A percentile compares a stretch with the other conserved stretches of the same genome.
phyloP scores from a whole-genome alignment of 768 basidiomycete genomes.

The Termitomyces sp. region DNA sequence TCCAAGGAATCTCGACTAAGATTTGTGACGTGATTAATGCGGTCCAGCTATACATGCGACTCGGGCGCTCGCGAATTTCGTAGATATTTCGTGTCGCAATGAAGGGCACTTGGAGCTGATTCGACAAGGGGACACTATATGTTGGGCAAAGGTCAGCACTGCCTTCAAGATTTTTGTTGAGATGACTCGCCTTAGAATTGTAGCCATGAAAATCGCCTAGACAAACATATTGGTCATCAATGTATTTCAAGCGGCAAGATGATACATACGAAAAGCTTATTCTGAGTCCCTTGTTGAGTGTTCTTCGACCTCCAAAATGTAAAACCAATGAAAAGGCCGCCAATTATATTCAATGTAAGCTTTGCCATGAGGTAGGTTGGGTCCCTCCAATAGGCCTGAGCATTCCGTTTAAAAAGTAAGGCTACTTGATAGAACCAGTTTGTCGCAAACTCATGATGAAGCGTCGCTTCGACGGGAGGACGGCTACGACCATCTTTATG shows the following conservation, averaged over 20 bases:
- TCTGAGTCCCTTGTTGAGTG: constrained; percentile 56
- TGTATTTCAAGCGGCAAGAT: constrained; percentile 7
- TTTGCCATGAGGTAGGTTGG: constrained; percentile 63
- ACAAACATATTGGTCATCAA: not conserved
- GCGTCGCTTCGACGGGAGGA: constrained; percentile 30
- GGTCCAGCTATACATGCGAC: constrained; percentile 64
- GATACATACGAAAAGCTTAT: constrained; percentile 57
- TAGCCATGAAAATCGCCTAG: constrained; percentile 54
- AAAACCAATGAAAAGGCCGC: constrained; percentile 58
- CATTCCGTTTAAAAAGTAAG: constrained; percentile 42
- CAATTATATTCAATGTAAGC: constrained; percentile 47
- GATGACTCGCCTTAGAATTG: constrained; percentile 33
- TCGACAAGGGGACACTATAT: constrained; percentile 46
- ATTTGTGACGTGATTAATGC: constrained; percentile 54
- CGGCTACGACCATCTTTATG: constrained; percentile 43
- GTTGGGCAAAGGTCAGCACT: constrained; percentile 1
- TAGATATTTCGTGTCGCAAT: constrained; percentile 57
- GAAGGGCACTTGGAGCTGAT: constrained; percentile 63
- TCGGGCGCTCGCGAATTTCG: constrained; percentile 65
- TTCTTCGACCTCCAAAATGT: constrained; percentile 58
- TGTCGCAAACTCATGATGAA: constrained; percentile 47
- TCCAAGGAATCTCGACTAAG: constrained; percentile 59
- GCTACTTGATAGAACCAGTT: constrained; percentile 48
- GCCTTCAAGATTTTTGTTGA: not conserved
- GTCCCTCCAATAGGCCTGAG: constrained; percentile 48